These are phyloP conservation scores for Buxus sempervirens DNA, from an alignment of 164 flowering plant genomes.

Conservation along the genomic window DNA sequence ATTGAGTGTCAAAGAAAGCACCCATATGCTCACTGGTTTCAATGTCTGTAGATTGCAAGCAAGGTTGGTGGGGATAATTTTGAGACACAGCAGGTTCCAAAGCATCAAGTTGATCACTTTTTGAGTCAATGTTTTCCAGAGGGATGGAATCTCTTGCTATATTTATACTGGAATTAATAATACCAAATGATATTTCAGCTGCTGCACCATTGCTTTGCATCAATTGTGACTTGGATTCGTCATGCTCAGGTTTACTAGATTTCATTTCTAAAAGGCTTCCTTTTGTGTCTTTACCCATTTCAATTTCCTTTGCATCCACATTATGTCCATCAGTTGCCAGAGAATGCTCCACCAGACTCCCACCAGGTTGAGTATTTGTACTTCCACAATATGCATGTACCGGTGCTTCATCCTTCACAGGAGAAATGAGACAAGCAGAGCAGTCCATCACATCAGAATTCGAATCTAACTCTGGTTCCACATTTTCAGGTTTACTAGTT, in stretches of 20 bases:
- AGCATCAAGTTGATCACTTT: conserved; percentile 12
- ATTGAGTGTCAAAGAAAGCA: conserved; percentile 2
- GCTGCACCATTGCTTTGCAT: not conserved
- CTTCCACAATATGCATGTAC: too few relatives aligned
- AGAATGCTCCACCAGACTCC: conserved; percentile 3
- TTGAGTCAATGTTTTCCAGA: conserved; percentile 5
- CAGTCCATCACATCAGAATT: too few relatives aligned
- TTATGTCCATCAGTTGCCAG: conserved; percentile 6
- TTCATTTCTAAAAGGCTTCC: not conserved
- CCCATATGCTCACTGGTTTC: conserved; percentile 11
- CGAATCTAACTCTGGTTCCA: conserved; percentile 11
- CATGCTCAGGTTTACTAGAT: conserved; percentile 8
- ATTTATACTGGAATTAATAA: not conserved
- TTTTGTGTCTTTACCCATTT: not conserved
- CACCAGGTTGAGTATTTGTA: too few relatives aligned
- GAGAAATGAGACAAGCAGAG: too few relatives aligned
- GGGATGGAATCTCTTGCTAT: conserved; percentile 3
- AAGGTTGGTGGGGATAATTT: conserved; percentile 9
- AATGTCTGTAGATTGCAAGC: conserved; percentile 4
- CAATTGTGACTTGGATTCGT: not conserved
- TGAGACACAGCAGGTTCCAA: conserved; percentile 1
- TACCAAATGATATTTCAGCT: conserved; percentile 2
- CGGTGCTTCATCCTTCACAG: too few relatives aligned
- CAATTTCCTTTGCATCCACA: too few relatives aligned
- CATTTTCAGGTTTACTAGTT: conserved; percentile 8